Evolutionary conservation across 2,329 filamentous ascomycete genomes (phyloP), one percentile per base, ranked within the genome.

Genomic region (Cladosporium halotolerans): DNA sequence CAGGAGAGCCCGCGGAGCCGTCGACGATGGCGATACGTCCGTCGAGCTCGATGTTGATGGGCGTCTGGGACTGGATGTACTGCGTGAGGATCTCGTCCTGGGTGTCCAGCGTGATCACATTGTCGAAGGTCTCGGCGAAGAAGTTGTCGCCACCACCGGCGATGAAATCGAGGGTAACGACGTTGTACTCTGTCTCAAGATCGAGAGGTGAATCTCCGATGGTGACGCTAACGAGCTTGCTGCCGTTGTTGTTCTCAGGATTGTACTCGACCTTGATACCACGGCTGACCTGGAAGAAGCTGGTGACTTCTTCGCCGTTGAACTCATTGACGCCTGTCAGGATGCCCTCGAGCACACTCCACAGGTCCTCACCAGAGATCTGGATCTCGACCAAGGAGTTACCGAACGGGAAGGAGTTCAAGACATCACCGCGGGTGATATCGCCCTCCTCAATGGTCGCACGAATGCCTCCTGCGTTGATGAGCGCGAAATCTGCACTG

Each of bases 371-470:
- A 14, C 83, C 83, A 0, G 70, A 70, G 57, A 79, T 73, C 0
- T 64, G 69, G 13, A 85, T 67, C 60, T 85, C 79, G 8, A 83
- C 81, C 16, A 86, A 73, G 42, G 81, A 73, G 66, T 86, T 86
- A 52, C 80, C 79, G 58, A 86, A 86, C 38, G 83, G 83, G 68
- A 86, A 86, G 0, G 80, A 76, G 0, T 80, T 84, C 2, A 85
- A 71, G 4, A 85, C 78, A 56, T 83, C 77, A 50, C 82, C 82
- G 34, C 81, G 79, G 3, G 82, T 86, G 62, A 86, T 78, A 50
- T 78, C 67, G 9, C 83, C 83, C 14, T 70, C 65, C 40, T 82
- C 80, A 48, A 86, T 86, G 34, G 78, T 80, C 3, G 82, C 80
- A 16, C 83, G 81, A 49, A 86, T 76, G 28, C 82, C 82, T 11